Base-by-base conservation (phyloP, 73 alveolate species). In the Paramecium octaurelia region DNA sequence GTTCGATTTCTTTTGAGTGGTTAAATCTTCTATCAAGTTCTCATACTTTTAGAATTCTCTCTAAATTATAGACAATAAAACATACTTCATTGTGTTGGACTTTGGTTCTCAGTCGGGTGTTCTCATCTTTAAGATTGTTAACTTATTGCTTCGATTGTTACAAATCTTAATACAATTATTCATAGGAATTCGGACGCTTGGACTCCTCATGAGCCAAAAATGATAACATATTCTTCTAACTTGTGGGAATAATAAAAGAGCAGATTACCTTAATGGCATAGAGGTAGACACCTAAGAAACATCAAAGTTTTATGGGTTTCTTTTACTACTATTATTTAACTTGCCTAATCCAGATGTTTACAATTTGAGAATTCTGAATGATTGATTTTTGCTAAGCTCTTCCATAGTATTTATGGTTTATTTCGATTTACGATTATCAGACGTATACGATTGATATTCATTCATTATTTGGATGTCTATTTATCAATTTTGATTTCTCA, bases 291-390 rank as follows among this genome's bases (percentile, higher is more conserved):
- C 59, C 7, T 73, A 73, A 34, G 60, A 36, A 38, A 73, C 36
- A 73, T 73, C 87, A 40, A 73, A 73, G 12, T 73, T 73, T 64
- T 64, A 64, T 8, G 68, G 87, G 36, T 40, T 73, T 73, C 87
- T 73, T 40, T 73, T 73, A 38, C 60, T 73, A 18, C 59, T 73
- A 38, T 73, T 73, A 18, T 38, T 73, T 12, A 38, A 8, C 14
- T 73, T 73, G 16, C 57, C 87, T 73, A 36, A 34, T 6, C 60
- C 84, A 64, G 84, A 64, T 27, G 84, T 64, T 64, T 73, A 38
- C 10, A 73, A 20, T 73, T 73, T 73, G 59, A 73, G 87, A 40
- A 73, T 73, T 73, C 87, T 34, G 14, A 73, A 73, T 31, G 87
- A 73, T 73, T 73, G 34, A 38, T 73, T 73, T 38, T 73, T 73